Percentiles rank a stretch among this genome's conserved stretches.
Conservation (phyloP, 768 basidiomycete genomes). For the Collybiopsis confluens region DNA sequence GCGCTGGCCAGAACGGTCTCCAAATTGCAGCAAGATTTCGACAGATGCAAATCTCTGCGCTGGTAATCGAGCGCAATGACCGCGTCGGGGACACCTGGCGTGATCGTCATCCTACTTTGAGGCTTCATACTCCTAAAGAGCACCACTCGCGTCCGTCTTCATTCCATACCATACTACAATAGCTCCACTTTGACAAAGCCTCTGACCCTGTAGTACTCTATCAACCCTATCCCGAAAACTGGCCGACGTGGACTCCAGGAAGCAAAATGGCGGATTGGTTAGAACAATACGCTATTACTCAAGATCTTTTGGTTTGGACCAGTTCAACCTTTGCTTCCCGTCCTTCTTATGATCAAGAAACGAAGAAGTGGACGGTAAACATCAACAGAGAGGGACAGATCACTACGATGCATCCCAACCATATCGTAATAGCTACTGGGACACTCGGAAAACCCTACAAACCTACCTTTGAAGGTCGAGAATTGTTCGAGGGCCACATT, state of each 20-base stretch:
- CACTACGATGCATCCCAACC: slow-evolving; percentile 28
- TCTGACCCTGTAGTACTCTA: slow-evolving; percentile 1
- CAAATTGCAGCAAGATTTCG: slow-evolving; percentile 38
- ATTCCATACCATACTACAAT: background rate
- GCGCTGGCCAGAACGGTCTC: slow-evolving; percentile 41
- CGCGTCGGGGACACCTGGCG: slow-evolving; percentile 41
- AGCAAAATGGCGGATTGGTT: slow-evolving; percentile 42
- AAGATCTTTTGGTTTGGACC: slow-evolving; percentile 43
- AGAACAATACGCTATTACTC: slow-evolving; percentile 33
- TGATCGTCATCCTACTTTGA: slow-evolving; percentile 36
- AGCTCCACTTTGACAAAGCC: slow-evolving; percentile 12
- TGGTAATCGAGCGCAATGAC: slow-evolving; percentile 31
- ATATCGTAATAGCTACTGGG: slow-evolving; percentile 28
- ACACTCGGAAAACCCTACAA: slow-evolving; percentile 29
- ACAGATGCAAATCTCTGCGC: slow-evolving; percentile 31
- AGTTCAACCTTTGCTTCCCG: slow-evolving; percentile 23
- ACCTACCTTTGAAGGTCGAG: slow-evolving; percentile 22
- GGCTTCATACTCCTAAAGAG: slow-evolving; percentile 34
- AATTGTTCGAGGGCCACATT: slow-evolving; percentile 25
- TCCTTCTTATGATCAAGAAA: slow-evolving; percentile 27
- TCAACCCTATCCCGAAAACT: slow-evolving; percentile 17
- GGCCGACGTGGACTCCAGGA: slow-evolving; percentile 36
- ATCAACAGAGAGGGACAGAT: slow-evolving; percentile 24
- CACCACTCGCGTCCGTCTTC: slow-evolving; percentile 11
- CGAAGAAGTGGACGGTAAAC: slow-evolving; percentile 30